Evolutionary conservation across 2,329 filamentous ascomycete genomes (phyloP), one percentile per base, ranked within the genome.

Genomic region (Trichoderma gracile): DNA sequence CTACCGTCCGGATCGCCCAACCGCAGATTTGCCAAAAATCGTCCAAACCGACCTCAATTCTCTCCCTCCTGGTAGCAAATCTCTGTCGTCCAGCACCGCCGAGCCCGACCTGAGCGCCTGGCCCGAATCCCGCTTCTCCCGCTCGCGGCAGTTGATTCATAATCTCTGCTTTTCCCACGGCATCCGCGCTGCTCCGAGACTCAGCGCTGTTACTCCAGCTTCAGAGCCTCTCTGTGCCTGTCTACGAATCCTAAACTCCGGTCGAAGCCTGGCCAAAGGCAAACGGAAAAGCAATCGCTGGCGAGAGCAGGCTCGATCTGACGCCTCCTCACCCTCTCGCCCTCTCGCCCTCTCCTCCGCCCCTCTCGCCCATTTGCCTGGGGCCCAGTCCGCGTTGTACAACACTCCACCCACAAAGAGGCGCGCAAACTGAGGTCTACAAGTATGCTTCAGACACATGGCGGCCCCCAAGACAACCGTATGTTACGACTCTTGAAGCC

Each of bases 401-500:
- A 50, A 46, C 56, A 45, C 55, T 65, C 67, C 71, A 61, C 47
- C 47, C 23, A 12, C 5, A 61, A 49, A 54, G 27, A 62, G 49
- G 47, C 59, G 49, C 49, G 49, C 42, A 27, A 62, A 54, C 59
- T 38, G 59, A 53, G 71, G 71, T 71, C 71, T 72, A 70, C 75
- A 76, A 78, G 71, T 76, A 79, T 79, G 78, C 76, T 76, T 73
- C 76, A 76, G 73, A 77, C 75, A 75, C 75, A 79, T 79, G 76
- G 76, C 70, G 76, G 75, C 71, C 74, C 74, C 72, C 74, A 75
- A 70, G 74, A 78, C 71, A 74, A 78, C 74, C 74, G 77, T 79
- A 72, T 64, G 76, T 70, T 65, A 53, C 55, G 42, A 66, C 43
- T 38, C 43, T 50, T 64, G 30, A 27, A 38, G 19, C 52, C 43